Evolutionary conservation across 306 rosid genomes (phyloP).

Genomic region (Parietaria judaica): DNA sequence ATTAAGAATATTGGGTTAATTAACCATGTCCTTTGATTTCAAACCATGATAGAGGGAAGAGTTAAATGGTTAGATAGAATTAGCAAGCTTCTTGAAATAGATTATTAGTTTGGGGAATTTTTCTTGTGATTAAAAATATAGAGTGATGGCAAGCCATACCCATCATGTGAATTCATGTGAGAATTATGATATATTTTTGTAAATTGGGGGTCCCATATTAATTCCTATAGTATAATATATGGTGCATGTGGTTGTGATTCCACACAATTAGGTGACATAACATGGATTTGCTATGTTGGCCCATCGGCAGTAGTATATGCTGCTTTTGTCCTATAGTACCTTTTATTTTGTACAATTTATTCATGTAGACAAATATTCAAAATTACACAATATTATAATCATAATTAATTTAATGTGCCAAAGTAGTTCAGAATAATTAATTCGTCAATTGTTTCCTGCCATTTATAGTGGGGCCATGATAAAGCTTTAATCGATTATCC

Average conservation of each 20-base stretch:
- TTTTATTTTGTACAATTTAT: background rate
- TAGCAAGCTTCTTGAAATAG: slow-evolving; percentile 4
- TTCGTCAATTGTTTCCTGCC: too few species aligned
- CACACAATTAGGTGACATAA: slow-evolving; percentile 39
- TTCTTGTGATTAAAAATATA: slow-evolving; percentile 25
- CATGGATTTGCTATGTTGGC: slow-evolving; percentile 64
- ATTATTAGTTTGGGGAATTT: slow-evolving; percentile 9
- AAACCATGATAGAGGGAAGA: slow-evolving; percentile 26
- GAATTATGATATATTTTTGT: slow-evolving; percentile 11
- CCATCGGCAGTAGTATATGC: slow-evolving; percentile 37
- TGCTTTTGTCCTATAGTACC: slow-evolving; percentile 29
- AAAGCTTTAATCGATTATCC: too few species aligned
- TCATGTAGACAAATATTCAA: background rate
- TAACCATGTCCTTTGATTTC: slow-evolving; percentile 3
- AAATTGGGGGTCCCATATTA: slow-evolving; percentile 27
- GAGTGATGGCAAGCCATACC: slow-evolving; percentile 50
- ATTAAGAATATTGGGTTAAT: slow-evolving; percentile 7
- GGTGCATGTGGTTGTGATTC: slow-evolving; percentile 79
- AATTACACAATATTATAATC: too few species aligned
- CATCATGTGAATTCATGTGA: slow-evolving; percentile 80
- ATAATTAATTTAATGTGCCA: background rate
- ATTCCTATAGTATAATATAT: slow-evolving; percentile 23
- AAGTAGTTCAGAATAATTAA: too few species aligned
- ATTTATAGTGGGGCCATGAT: too few species aligned
- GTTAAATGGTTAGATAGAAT: slow-evolving; percentile 3